Evolutionary conservation across 306 rosid species (phyloP).

Genomic region (Dryas octopetala): DNA sequence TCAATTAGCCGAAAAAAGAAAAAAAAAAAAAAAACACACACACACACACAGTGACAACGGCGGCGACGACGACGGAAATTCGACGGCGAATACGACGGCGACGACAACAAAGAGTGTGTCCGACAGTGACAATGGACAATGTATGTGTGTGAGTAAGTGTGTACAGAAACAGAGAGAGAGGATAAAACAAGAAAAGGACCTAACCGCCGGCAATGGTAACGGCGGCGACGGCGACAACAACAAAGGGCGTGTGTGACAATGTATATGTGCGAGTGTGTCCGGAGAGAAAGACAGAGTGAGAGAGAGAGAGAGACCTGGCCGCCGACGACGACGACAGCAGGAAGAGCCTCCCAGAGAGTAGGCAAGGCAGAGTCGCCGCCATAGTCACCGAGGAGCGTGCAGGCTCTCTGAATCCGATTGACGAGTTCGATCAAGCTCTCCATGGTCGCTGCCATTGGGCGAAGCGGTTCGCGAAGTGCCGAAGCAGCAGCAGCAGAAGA

Average conservation of each 20-base stretch:
- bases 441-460: constrained; percentile 31
- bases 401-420: constrained; percentile 41
- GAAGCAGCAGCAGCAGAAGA: neutral
- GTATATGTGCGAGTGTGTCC: neutral
- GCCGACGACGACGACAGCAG: constrained; percentile 42
- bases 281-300: neutral
- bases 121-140: no score
- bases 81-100: no score
- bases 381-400: constrained; percentile 38
- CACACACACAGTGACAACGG: neutral
- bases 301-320: constrained; percentile 27
- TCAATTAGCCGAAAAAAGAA: neutral
- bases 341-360: constrained; percentile 49
- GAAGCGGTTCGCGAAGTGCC: neutral
- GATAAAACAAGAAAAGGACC: no score
- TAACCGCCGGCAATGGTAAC: no score
- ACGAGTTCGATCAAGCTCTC: constrained; percentile 41
- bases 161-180: no score
- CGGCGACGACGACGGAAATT: no score
- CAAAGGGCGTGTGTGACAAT: no score
- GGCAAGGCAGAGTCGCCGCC: constrained; percentile 43
- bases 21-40: no score
- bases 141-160: no score
- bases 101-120: no score
- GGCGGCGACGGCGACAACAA: no score